Base-by-base conservation (phyloP, 139 green algal genomes). In the Haematococcus sp. region DNA sequence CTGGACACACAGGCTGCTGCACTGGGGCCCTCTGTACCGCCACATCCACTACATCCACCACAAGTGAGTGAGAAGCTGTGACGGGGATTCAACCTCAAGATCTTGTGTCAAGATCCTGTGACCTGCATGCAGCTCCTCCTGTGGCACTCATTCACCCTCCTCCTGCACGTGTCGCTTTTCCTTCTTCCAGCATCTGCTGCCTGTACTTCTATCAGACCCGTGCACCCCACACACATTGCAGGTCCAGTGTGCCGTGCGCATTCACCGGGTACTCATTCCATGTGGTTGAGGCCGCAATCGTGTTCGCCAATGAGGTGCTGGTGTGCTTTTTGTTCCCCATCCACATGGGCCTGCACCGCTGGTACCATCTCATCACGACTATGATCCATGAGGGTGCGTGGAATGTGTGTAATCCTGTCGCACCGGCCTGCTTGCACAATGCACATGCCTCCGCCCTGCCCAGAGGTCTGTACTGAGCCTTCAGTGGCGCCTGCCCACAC, bases 221-320 rank as follows among this genome's bases (percentile, higher is more conserved):
- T n/a, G n/a, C n/a, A n/a, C n/a, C n/a, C n/a, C n/a, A n/a, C 40
- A 49, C 40, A 49, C 11, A 7, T 49, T 49, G 40, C 87, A 94
- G 89, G 74, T 95, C 92, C 13, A 84, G 46, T 2, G 81, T 80
- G 0, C 93, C 93, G 13, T 93, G 84, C 3, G 81, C 93, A 2
- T 97, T 94, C 75, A 90, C 88, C 1, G 93, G 92, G 27, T 97
- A 97, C 77, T 87, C 75, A 71, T 97, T 97, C 78, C 92, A 97
- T 19, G 59, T 84, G 13, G 25, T 87, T 3, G 93, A 97, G 77
- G 93, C 91, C 0, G 34, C 84, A 0, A 82, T 97, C 2, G 93
- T 97, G 55, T 97, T 97, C 88, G 86, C 89, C 17, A 96, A 97
- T 76, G 92, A 97, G 79, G 73, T 95, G 43, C 59, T 94, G 3